Percentiles rank a stretch among this genome's conserved stretches.
Evolutionary conservation across 257 asterid species (phyloP).

Genomic region (Gynochthodes officinalis): DNA sequence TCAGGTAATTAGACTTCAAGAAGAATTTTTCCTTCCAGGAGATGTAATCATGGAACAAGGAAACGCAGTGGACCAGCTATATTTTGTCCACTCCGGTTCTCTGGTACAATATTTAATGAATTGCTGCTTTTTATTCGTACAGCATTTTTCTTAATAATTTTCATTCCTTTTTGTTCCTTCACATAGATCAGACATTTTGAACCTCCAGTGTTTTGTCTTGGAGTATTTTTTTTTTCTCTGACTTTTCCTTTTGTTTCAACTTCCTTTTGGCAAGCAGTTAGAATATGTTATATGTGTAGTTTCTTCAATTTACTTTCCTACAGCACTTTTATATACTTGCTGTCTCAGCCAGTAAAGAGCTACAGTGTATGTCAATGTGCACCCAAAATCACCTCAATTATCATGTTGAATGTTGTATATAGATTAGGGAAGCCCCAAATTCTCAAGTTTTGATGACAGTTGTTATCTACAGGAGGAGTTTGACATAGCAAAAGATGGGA

Average conservation of each 20-base stretch:
- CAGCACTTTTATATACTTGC: not conserved
- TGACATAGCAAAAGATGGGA: slow-evolving; percentile 58
- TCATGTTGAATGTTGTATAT: no score
- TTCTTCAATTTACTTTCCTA: not conserved
- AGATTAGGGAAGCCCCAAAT: not conserved
- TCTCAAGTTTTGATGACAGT: not conserved
- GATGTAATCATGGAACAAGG: slow-evolving; percentile 94
- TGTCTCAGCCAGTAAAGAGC: not conserved
- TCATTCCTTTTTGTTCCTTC: not conserved
- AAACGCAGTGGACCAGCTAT: slow-evolving; percentile 79
- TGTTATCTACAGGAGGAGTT: slow-evolving; percentile 64
- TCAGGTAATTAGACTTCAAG: slow-evolving; percentile 86
- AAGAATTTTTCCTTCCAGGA: slow-evolving; percentile 92
- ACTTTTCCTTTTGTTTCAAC: not conserved
- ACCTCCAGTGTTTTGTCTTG: not conserved
- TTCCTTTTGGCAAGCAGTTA: not conserved
- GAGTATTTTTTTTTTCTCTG: no score
- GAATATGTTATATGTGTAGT: no score
- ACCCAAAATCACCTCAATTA: not conserved
- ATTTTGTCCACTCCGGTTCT: slow-evolving; percentile 79
- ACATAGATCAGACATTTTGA: not conserved
- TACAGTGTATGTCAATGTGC: no score
- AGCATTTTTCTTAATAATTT: not conserved
- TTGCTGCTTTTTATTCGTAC: not conserved
- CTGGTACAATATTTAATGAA: slow-evolving; percentile 39